A percentile compares a stretch with the other conserved stretches of the same genome.
phyloP scores from a whole-genome alignment of 2,329 filamentous ascomycete species.

The Penicillium sp. region DNA sequence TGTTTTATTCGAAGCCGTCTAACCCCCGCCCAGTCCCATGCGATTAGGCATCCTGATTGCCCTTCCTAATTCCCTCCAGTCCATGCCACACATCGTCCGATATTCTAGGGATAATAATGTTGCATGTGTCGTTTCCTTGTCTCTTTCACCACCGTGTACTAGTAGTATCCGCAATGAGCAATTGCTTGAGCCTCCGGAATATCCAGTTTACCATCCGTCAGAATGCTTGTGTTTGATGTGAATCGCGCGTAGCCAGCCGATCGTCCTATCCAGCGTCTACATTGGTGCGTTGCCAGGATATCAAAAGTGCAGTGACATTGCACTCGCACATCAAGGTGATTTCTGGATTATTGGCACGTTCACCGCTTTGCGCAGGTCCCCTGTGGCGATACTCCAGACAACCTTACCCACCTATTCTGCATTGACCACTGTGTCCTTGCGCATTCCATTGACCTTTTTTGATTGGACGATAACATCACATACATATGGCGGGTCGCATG shows the following conservation, averaged over 20 bases:
- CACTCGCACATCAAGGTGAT: constrained; percentile 62
- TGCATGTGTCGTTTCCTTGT: constrained; percentile 46
- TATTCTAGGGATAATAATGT: constrained; percentile 46
- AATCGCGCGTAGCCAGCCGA: constrained; percentile 58
- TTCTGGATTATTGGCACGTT: constrained; percentile 57
- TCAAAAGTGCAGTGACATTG: constrained; percentile 56
- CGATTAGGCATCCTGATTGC: constrained; percentile 16
- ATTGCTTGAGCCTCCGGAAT: constrained; percentile 59
- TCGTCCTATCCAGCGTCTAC: constrained; percentile 59
- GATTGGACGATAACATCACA: constrained; percentile 62
- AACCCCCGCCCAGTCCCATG: not conserved
- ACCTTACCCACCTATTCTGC: constrained; percentile 57
- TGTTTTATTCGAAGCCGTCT: not conserved
- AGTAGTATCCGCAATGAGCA: constrained; percentile 59
- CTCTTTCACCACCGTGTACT: constrained; percentile 57
- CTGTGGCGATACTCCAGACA: constrained; percentile 62
- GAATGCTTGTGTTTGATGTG: constrained; percentile 56
- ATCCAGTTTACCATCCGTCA: constrained; percentile 58
- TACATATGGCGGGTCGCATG: constrained; percentile 57
- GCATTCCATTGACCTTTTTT: constrained; percentile 49
- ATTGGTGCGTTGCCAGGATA: constrained; percentile 59
- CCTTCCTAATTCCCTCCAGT: constrained; percentile 41
- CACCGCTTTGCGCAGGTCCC: constrained; percentile 52
- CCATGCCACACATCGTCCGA: constrained; percentile 39
- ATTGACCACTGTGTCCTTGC: constrained; percentile 61